Conservation (phyloP, 148 eudicot species). For the Diospyros lotus region DNA sequence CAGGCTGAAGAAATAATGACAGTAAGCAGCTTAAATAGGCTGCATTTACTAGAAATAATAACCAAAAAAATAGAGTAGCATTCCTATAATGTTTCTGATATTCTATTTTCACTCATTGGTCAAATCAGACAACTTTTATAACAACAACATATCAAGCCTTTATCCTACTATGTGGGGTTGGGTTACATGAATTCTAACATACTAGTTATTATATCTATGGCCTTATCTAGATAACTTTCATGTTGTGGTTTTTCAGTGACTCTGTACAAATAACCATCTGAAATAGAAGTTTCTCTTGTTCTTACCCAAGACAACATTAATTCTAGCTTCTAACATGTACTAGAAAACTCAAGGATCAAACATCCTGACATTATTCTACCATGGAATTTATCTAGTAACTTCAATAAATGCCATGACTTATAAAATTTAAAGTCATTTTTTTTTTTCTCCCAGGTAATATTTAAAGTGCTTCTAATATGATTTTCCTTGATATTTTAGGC, state of each 20-base stretch:
- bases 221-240: background rate
- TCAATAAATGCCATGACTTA: too few relatives aligned
- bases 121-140: too few relatives aligned
- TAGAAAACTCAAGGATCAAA: background rate
- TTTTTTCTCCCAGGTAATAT: background rate
- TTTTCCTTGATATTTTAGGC: conserved; percentile 2
- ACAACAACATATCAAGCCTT: too few relatives aligned
- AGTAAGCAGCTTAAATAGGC: background rate
- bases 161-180: too few relatives aligned
- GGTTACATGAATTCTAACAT: too few relatives aligned
- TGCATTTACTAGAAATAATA: background rate
- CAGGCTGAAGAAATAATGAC: background rate
- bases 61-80: background rate
- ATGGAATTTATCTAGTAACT: background rate
- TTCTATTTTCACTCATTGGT: background rate
- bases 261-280: background rate
- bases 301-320: background rate
- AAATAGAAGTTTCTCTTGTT: background rate
- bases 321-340: background rate
- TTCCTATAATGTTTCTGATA: background rate
- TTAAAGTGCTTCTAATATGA: background rate
- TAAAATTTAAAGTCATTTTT: too few relatives aligned
- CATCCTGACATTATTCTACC: background rate
- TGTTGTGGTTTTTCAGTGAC: background rate
- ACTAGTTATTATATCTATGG: too few relatives aligned